Conservation (phyloP, 352 stramenopile genomes). For the Pythium plurisporium region DNA sequence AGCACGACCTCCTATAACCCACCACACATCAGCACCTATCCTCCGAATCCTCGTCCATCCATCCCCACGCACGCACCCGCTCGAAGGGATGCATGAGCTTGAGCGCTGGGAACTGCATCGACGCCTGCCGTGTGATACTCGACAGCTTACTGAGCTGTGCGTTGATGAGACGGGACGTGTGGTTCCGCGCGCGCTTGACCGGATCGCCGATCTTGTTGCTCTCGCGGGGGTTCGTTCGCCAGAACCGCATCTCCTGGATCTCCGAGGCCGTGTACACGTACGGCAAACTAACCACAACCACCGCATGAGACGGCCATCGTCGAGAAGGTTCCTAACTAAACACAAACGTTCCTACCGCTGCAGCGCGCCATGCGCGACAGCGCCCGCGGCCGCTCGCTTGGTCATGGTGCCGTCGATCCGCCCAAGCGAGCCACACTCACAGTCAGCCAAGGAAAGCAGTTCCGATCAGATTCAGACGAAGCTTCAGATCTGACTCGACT, state of each 20-base stretch:
- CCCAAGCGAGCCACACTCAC: background rate
- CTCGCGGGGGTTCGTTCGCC: conserved; percentile 60
- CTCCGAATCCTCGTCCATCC: too few relatives aligned
- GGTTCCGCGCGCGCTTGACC: conserved; percentile 78
- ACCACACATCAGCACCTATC: too few relatives aligned
- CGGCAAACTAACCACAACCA: conserved; percentile 37
- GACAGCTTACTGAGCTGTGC: conserved; percentile 72
- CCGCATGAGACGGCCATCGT: background rate
- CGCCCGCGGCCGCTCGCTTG: conserved; percentile 11
- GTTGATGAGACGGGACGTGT: conserved; percentile 79
- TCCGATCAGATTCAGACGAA: background rate
- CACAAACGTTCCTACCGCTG: conserved; percentile 33
- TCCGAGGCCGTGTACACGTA: conserved; percentile 78
- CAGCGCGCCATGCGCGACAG: conserved; percentile 57
- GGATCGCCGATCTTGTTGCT: conserved; percentile 77
- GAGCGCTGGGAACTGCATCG: conserved; percentile 72
- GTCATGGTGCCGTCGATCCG: background rate
- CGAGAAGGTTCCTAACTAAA: background rate
- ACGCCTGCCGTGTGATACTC: conserved; percentile 59
- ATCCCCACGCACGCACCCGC: conserved; percentile 49
- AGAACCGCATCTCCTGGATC: conserved; percentile 88
- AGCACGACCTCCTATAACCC: conserved; percentile 63
- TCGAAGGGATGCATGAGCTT: conserved; percentile 80
- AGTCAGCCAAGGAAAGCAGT: background rate
- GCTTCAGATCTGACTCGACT: background rate